Evolutionary conservation across 306 rosid genomes (phyloP), one percentile per base, ranked within the genome.

Genomic region (Cucurbita ficifolia): DNA sequence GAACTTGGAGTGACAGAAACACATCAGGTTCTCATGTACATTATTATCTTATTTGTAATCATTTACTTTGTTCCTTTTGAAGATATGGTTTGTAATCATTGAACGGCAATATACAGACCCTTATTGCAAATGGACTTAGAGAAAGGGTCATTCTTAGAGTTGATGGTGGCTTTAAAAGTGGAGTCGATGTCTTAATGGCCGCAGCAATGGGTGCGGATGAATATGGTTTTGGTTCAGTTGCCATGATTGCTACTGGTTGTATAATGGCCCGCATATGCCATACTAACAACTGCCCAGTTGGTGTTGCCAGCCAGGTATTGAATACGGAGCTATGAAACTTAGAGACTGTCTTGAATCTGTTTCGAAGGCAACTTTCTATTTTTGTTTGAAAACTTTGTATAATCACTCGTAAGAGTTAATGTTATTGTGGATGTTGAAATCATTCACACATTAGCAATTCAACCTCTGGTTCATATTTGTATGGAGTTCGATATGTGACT

Each of bases 201-300:
- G 96, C 98, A 77, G 85, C 87, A 61, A 90, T 94, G 96, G 98
- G 98, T 46, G 98, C 95, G 46, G 98, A 94, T 82, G 97, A 94
- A 78, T 90, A 85, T 42, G 98, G 97, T 40, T 94, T 94, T 79
- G 98, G 97, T 71, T 94, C 98, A 69, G 94, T 90, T 76, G 98
- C 97, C 73, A 90, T 94, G 97, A 89, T 90, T 83, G 97, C 97
- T 73, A 90, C 96, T 75, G 97, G 97, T 60, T 94, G 96, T 84
- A 89, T 94, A 29, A 90, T 94, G 97, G 97, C 98, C 36, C 98
- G 97, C 64, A 90, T 94, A 81, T 94, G 97, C 87, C 98, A 94
- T 87, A 94, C 97, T 68, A 90, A 90, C 81, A 90, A 94, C 80
- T 94, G 98, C 75, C 97, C 98, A 40, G 98, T 94, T 85, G 98